Evolutionary conservation across 2,329 filamentous ascomycete species (phyloP).

Genomic region (Cladorrhinum sp.): DNA sequence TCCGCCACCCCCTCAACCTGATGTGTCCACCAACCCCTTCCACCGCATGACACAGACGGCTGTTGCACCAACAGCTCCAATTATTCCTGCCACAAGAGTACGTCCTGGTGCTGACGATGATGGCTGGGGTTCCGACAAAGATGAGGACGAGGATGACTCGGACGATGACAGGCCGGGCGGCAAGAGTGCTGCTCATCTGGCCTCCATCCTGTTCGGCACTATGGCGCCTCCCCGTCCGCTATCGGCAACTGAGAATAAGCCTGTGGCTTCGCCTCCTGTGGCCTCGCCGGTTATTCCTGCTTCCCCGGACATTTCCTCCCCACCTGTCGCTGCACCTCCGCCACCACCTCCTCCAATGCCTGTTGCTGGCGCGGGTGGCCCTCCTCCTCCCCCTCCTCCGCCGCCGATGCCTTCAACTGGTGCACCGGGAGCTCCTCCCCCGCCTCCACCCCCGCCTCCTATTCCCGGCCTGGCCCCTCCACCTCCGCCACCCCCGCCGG

Average conservation of each 20-base stretch:
- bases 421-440: constrained; percentile 33
- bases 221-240: constrained; percentile 92
- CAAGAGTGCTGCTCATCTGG: constrained; percentile 83
- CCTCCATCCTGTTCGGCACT: constrained; percentile 91
- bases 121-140: constrained; percentile 81
- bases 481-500: constrained; percentile 44
- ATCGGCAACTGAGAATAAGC: constrained; percentile 74
- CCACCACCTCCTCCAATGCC: constrained; percentile 32
- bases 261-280: constrained; percentile 35
- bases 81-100: constrained; percentile 52
- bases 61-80: constrained; percentile 45
- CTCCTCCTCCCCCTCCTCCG: constrained; percentile 36
- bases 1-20: constrained; percentile 36
- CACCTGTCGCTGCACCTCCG: constrained; percentile 31
- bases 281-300: constrained; percentile 41
- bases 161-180: constrained; percentile 78
- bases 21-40: constrained; percentile 91
- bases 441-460: constrained; percentile 32
- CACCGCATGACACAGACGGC: constrained; percentile 74
- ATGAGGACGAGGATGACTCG: constrained; percentile 60
- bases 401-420: constrained; percentile 37
- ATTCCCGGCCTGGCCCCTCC: constrained; percentile 39
- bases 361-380: constrained; percentile 19
- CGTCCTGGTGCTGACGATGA: constrained; percentile 47
- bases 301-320: constrained; percentile 39